Evolutionary conservation across 495 filamentous ascomycete species (phyloP).

Genomic region (Jackrogersella multiformis): DNA sequence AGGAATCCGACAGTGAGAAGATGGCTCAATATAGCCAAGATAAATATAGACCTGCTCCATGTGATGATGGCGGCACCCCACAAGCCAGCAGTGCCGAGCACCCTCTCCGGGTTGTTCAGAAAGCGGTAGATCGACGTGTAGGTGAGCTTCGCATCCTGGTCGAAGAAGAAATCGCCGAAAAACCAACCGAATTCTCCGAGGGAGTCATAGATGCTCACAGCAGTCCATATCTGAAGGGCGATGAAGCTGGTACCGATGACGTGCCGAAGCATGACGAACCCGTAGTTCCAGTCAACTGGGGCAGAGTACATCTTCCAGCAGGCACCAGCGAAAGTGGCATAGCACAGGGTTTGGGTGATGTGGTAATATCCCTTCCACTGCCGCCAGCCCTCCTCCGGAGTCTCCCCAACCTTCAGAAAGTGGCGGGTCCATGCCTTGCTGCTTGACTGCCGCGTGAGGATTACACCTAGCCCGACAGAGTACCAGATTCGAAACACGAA

Average conservation of each 20-base stretch:
- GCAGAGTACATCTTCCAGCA: conserved; percentile 95
- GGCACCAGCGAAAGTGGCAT: conserved; percentile 86
- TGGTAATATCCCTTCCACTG: conserved; percentile 99
- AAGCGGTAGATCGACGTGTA: conserved; percentile 98
- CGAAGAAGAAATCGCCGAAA: conserved; percentile 98
- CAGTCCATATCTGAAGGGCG: conserved; percentile 91
- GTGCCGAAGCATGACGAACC: conserved; percentile 84
- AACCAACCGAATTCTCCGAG: conserved; percentile 99
- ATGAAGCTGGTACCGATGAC: conserved; percentile 83
- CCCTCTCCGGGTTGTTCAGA: conserved; percentile 95
- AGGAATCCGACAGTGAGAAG: conserved; percentile 87
- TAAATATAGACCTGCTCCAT: conserved; percentile 81
- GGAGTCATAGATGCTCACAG: conserved; percentile 92
- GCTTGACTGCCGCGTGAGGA: conserved; percentile 85
- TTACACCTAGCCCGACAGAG: conserved; percentile 83
- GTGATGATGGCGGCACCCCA: conserved; percentile 96
- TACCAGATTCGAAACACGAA: conserved; percentile 90
- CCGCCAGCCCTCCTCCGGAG: conserved; percentile 88
- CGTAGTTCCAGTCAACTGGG: conserved; percentile 85
- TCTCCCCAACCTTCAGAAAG: conserved; percentile 96
- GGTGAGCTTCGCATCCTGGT: conserved; percentile 83
- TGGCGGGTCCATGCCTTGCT: conserved; percentile 94
- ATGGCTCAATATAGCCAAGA: conserved; percentile 85
- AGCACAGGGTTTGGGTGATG: conserved; percentile 87
- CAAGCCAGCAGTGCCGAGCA: conserved; percentile 92